These are phyloP conservation scores for Cystobasidiopsis lactophilus DNA, from an alignment of 768 basidiomycete species.

Conservation along the genomic window DNA sequence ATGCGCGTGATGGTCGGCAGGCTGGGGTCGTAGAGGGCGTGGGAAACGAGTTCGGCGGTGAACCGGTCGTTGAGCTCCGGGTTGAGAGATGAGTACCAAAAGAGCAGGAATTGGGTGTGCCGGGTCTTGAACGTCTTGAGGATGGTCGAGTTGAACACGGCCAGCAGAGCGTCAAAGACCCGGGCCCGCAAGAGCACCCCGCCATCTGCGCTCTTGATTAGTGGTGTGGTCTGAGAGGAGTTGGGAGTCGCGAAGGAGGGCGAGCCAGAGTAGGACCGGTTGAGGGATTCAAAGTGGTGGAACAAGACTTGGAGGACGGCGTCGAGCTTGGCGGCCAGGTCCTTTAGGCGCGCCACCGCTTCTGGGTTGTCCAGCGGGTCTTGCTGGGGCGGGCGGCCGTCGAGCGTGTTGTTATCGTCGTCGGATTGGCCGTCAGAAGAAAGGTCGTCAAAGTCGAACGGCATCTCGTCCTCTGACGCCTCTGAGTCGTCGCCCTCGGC, in stretches of 20 bases:
- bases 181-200: slow-evolving; percentile 26
- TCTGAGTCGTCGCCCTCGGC: slow-evolving; percentile 33
- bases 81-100: slow-evolving; percentile 83
- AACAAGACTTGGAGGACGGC: slow-evolving; percentile 64
- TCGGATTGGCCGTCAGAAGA: slow-evolving; percentile 12
- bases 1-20: slow-evolving; percentile 55
- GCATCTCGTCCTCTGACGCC: slow-evolving; percentile 24
- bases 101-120: slow-evolving; percentile 89
- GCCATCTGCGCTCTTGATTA: slow-evolving; percentile 6
- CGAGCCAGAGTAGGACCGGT: slow-evolving; percentile 2
- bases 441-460: too few relatives aligned
- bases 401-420: slow-evolving; percentile 17
- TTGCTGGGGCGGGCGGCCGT: slow-evolving; percentile 20
- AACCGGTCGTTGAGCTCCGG: slow-evolving; percentile 76
- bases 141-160: slow-evolving; percentile 82
- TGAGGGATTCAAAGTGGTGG: slow-evolving; percentile 45
- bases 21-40: slow-evolving; percentile 43
- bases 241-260: slow-evolving; percentile 2
- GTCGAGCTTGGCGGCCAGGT: slow-evolving; percentile 83
- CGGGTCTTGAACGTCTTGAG: slow-evolving; percentile 90
- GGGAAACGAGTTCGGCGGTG: slow-evolving; percentile 78
- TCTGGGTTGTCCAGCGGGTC: slow-evolving; percentile 9
- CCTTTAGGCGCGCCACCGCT: slow-evolving; percentile 42
- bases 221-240: slow-evolving; percentile 8
- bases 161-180: slow-evolving; percentile 69